phyloP scores from a whole-genome alignment of 2,329 filamentous ascomycete genomes.

The Didymella arachidicola region DNA sequence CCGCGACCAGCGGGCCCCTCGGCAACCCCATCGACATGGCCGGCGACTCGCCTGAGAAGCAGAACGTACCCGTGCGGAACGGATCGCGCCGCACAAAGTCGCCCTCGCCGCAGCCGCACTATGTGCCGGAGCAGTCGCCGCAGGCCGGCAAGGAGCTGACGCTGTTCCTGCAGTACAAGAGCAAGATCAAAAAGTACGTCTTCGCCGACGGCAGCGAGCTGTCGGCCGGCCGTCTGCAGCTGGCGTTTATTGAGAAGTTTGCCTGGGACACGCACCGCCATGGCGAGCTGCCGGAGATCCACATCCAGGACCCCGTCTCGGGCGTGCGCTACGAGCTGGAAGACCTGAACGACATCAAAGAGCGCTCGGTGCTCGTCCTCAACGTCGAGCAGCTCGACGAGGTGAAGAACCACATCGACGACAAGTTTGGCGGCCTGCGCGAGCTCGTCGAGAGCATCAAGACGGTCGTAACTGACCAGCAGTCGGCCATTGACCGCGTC shows the following conservation, averaged over 20 bases:
- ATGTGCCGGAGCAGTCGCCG: constrained; percentile 66
- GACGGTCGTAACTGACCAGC: constrained; percentile 83
- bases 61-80: constrained; percentile 37
- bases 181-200: constrained; percentile 95
- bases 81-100: constrained; percentile 45
- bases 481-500: constrained; percentile 80
- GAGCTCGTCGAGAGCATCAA: constrained; percentile 86
- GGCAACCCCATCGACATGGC: constrained; percentile 42
- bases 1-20: constrained; percentile 48
- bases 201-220: constrained; percentile 85
- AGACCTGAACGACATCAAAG: constrained; percentile 90
- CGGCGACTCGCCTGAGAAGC: constrained; percentile 35
- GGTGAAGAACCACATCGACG: constrained; percentile 94
- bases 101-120: constrained; percentile 54
- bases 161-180: constrained; percentile 94
- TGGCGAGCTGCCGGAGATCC: constrained; percentile 94
- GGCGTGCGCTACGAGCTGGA: constrained; percentile 97
- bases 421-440: constrained; percentile 81
- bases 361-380: constrained; percentile 90
- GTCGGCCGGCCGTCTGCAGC: constrained; percentile 84
- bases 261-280: constrained; percentile 98
- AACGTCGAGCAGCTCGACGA: constrained; percentile 95
- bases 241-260: constrained; percentile 99
- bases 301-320: constrained; percentile 94
- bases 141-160: constrained; percentile 86